Percentiles rank a stretch among this genome's conserved stretches.
Conservation (phyloP, 2,329 filamentous ascomycete genomes). For the Coniochaeta hoffmannii region DNA sequence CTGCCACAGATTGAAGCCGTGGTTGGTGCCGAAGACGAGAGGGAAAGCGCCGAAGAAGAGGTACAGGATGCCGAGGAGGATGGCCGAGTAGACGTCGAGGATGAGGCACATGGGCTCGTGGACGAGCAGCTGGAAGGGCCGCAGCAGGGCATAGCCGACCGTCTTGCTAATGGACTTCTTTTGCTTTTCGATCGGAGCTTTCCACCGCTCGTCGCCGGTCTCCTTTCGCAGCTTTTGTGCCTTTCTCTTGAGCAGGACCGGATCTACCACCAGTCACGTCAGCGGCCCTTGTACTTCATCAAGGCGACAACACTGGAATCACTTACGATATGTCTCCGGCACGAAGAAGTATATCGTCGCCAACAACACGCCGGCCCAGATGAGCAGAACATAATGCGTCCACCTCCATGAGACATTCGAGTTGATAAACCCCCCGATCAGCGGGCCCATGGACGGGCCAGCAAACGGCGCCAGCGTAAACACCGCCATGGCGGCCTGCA, state of each 20-base stretch:
- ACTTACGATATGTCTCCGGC: slow-evolving; percentile 75
- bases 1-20: slow-evolving; percentile 74
- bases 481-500: slow-evolving; percentile 77
- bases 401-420: slow-evolving; percentile 67
- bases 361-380: slow-evolving; percentile 66
- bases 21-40: slow-evolving; percentile 66
- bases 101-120: slow-evolving; percentile 81
- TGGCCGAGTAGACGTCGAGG: slow-evolving; percentile 74
- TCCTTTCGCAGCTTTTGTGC: slow-evolving; percentile 61
- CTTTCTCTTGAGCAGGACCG: slow-evolving; percentile 66
- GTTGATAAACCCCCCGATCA: slow-evolving; percentile 77
- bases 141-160: slow-evolving; percentile 49
- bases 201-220: slow-evolving; percentile 71
- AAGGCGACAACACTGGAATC: background rate
- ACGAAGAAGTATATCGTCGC: slow-evolving; percentile 62
- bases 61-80: slow-evolving; percentile 82
- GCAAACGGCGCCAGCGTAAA: slow-evolving; percentile 62
- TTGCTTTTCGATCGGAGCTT: slow-evolving; percentile 68
- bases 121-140: slow-evolving; percentile 73
- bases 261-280: slow-evolving; percentile 30
- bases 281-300: background rate
- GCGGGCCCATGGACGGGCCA: slow-evolving; percentile 51
- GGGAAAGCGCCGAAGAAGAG: slow-evolving; percentile 88
- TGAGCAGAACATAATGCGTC: slow-evolving; percentile 79
- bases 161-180: slow-evolving; percentile 59